A percentile compares a stretch with the other conserved stretches of the same genome.
phyloP scores from a whole-genome alignment of 2,329 filamentous ascomycete species.

The Aureobasidium sp. region DNA sequence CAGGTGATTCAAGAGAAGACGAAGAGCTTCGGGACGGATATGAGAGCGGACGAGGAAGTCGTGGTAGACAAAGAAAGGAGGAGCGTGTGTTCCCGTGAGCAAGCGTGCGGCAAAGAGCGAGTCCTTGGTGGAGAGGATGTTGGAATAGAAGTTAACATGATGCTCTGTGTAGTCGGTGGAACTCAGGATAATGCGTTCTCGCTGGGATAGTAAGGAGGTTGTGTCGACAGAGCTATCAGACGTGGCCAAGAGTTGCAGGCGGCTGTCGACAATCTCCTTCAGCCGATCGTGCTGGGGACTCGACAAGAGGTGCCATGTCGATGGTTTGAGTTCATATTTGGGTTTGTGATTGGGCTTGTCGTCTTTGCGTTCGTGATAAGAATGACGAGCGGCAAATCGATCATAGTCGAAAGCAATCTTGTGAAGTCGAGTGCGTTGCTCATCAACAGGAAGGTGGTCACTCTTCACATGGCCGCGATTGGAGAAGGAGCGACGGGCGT shows the following conservation, averaged over 20 bases:
- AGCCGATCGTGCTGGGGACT: background rate
- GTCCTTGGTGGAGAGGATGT: slow-evolving; percentile 17
- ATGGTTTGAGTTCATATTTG: too few relatives aligned
- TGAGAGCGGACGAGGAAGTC: slow-evolving; percentile 37
- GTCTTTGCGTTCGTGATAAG: background rate
- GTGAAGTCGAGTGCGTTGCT: background rate
- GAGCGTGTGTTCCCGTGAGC: slow-evolving; percentile 8
- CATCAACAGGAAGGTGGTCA: background rate
- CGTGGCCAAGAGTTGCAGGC: background rate
- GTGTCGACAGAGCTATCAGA: background rate
- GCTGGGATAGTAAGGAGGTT: background rate
- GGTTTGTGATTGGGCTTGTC: background rate
- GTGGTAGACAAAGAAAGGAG: slow-evolving; percentile 34
- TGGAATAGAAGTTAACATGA: slow-evolving; percentile 20
- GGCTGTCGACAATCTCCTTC: background rate
- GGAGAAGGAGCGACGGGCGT: slow-evolving; percentile 12
- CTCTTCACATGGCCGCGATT: background rate
- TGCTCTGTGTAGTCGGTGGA: slow-evolving; percentile 14
- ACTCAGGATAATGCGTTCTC: slow-evolving; percentile 12
- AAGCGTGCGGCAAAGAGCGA: slow-evolving; percentile 16
- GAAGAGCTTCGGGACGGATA: slow-evolving; percentile 34
- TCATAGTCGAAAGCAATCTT: background rate
- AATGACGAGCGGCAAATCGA: background rate
- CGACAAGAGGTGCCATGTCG: background rate
- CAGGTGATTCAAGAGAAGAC: slow-evolving; percentile 31